Evolutionary conservation across 139 green algal genomes (phyloP).

Genomic region (Haematococcus sp.): DNA sequence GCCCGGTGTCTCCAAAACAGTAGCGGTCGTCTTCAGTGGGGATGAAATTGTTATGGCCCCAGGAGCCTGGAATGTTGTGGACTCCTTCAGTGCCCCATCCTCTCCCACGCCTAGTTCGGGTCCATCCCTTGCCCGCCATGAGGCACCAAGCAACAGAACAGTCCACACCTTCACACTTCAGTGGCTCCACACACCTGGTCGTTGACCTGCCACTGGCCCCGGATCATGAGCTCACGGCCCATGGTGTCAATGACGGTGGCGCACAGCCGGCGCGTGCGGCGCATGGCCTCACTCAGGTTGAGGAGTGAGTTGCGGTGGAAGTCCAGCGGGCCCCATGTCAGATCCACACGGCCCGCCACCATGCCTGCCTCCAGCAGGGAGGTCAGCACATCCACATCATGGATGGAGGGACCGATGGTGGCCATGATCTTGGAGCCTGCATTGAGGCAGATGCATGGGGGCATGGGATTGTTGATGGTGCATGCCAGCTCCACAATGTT

Average conservation of each 20-base stretch:
- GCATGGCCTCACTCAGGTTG: conserved; percentile 68
- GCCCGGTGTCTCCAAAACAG: no score
- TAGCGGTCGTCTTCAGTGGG: no score
- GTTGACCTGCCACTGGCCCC: conserved; percentile 36
- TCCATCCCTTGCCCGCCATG: no score
- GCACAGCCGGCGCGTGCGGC: conserved; percentile 62
- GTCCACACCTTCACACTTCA: no score
- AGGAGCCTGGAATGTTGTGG: no score
- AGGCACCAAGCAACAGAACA: no score
- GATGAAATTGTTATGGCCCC: no score
- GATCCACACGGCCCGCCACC: conserved; percentile 50
- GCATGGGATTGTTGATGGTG: not conserved
- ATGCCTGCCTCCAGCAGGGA: conserved; percentile 72
- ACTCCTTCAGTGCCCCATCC: no score
- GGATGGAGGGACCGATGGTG: conserved; percentile 45
- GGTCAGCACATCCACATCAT: conserved; percentile 58
- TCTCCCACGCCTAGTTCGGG: no score
- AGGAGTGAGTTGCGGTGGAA: conserved; percentile 62
- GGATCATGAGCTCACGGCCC: conserved; percentile 76
- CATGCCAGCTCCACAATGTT: not conserved
- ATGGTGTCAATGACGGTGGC: conserved; percentile 84
- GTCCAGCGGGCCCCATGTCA: conserved; percentile 44
- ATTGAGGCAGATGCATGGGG: not conserved
- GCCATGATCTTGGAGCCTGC: conserved; percentile 32
- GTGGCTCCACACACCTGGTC: conserved; percentile 23